Evolutionary conservation across 371 early-diverging fungal genomes (phyloP).

Genomic region (Batkoa obscura): DNA sequence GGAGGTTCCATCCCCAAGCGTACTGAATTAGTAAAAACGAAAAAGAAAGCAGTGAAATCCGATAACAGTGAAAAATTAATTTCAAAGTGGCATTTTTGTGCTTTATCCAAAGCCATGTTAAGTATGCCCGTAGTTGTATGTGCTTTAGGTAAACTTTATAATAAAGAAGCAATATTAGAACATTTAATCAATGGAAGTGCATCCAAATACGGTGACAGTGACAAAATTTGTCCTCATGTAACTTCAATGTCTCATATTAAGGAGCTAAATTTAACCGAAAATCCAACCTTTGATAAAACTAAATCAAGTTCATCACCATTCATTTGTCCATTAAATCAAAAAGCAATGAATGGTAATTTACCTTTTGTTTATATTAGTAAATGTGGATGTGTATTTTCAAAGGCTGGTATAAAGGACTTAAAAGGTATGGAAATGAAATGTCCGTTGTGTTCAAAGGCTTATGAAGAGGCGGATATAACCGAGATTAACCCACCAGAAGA

Average conservation of each 20-base stretch:
- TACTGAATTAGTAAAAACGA: conserved; percentile 80
- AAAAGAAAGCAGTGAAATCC: conserved; percentile 43
- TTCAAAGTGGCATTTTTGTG: conserved; percentile 62
- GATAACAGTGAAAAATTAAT: conserved; percentile 49
- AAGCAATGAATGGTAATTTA: conserved; percentile 84
- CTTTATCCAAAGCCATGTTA: conserved; percentile 70
- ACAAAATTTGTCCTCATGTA: conserved; percentile 63
- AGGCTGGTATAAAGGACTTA: conserved; percentile 61
- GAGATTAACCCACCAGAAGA: conserved; percentile 57
- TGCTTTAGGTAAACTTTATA: conserved; percentile 76
- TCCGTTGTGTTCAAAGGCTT: conserved; percentile 18
- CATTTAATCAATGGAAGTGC: conserved; percentile 46
- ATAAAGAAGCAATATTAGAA: conserved; percentile 72
- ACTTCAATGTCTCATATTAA: conserved; percentile 46
- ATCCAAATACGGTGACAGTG: conserved; percentile 58
- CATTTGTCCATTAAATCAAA: conserved; percentile 76
- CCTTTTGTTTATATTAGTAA: conserved; percentile 53
- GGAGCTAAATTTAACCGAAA: conserved; percentile 46
- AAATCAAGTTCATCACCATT: conserved; percentile 26
- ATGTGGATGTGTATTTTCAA: conserved; percentile 83
- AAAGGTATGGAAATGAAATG: conserved; percentile 10
- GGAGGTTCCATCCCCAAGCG: conserved; percentile 91
- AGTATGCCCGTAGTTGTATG: conserved; percentile 59
- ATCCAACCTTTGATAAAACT: conserved; percentile 35
- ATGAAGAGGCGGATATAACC: conserved; percentile 32